Evolutionary conservation across 805 yeast species (phyloP), one percentile per base, ranked within the genome.

Genomic region (Ogataea siamensis): DNA sequence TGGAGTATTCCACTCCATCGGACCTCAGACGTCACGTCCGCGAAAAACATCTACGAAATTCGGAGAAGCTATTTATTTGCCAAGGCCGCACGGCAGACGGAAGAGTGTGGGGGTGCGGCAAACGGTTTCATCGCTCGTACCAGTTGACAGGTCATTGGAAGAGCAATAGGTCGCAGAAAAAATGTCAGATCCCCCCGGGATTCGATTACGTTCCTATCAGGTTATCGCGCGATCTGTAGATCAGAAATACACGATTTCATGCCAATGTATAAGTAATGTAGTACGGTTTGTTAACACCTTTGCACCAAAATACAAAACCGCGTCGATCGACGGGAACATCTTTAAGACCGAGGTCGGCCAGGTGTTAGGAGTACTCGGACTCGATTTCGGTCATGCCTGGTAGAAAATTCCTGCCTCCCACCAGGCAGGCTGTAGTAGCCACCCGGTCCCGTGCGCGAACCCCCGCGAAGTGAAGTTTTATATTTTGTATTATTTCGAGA

Each of bases 141-240:
- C 55, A 51, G 35, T 30, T 51, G 38, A 32, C 31, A 2, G 47
- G 42, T 16, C 55, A 51, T 32, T 50, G 55, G 54, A 43, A 44
- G 13, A 49, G 53, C 25, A 47, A 40, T 9, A 33, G 53, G 14
- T 43, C 51, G 4, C 40, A 40, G 24, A 33, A 22, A 12, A 39
- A 41, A 13, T 51, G 55, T 31, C 45, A 43, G 0, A 32, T 51
- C n/a, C 53, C 51, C 12, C 20, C 26, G 14, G 43, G 31, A 5
- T 50, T 50, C 32, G 47, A 49, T 20, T 47, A 40, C 36, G 23
- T 22, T n/a, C 49, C 53, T n/a, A 18, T 32, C 16, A 32, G 18
- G 23, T 11, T 21, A 12, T 31, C 26, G 19, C 19, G 10, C 26
- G 20, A 22, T 21, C 20, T 14, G 5, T 31, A 21, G 27, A 20